phyloP scores from a whole-genome alignment of 768 basidiomycete genomes.

The Tubosaeta sp. region DNA sequence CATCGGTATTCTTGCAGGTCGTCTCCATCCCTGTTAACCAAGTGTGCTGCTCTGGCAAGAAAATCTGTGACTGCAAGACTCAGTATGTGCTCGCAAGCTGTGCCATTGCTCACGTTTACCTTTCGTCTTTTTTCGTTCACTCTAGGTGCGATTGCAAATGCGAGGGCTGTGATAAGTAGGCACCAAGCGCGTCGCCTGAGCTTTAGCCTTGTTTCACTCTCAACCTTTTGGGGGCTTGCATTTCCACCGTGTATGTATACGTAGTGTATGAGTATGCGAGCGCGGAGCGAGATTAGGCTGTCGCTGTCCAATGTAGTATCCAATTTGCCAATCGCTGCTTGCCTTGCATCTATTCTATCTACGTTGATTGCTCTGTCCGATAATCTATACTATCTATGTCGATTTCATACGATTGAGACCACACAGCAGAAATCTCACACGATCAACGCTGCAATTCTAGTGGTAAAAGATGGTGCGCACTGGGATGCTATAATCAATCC shows the following conservation, averaged over 20 bases:
- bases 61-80: not conserved
- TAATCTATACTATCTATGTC: no score
- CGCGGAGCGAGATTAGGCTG: not conserved
- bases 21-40: slow-evolving; percentile 4
- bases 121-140: not conserved
- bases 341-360: no score
- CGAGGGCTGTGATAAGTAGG: not conserved
- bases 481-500: no score
- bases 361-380: no score
- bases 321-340: no score
- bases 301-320: not conserved
- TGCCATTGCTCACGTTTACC: not conserved
- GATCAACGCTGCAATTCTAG: no score
- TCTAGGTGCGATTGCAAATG: not conserved
- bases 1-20: not conserved
- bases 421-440: no score
- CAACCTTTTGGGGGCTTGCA: no score
- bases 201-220: not conserved
- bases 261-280: not conserved
- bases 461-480: no score
- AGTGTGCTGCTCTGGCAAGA: not conserved
- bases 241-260: not conserved
- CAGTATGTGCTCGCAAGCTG: not conserved
- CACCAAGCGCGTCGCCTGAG: no score
- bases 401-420: no score